These are phyloP conservation scores for Akanthomyces dipterigenus DNA, from an alignment of 2,329 filamentous ascomycete species.

Conservation along the genomic window DNA sequence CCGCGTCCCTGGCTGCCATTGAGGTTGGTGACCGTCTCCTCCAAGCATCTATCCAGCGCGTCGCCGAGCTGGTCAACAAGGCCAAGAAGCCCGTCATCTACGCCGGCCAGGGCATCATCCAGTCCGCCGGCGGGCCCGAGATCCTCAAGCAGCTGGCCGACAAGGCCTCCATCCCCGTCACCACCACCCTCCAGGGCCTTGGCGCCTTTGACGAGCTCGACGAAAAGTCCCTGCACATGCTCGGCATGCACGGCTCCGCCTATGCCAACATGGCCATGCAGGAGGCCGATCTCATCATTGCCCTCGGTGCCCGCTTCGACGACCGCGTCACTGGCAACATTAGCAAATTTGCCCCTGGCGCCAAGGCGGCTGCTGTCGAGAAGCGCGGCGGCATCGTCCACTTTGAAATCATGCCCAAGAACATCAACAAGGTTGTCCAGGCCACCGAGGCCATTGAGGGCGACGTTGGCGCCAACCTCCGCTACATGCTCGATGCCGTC, in stretches of 20 bases:
- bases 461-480: slow-evolving; percentile 76
- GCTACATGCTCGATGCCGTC: slow-evolving; percentile 65
- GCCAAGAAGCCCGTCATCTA: slow-evolving; percentile 95
- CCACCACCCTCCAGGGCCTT: slow-evolving; percentile 89
- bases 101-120: slow-evolving; percentile 83
- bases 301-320: slow-evolving; percentile 88
- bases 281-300: slow-evolving; percentile 91
- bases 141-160: slow-evolving; percentile 82
- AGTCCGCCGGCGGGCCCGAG: slow-evolving; percentile 68
- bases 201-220: slow-evolving; percentile 91
- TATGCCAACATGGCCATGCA: slow-evolving; percentile 99
- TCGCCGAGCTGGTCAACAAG: slow-evolving; percentile 75
- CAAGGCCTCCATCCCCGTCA: slow-evolving; percentile 87
- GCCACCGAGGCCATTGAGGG: slow-evolving; percentile 93
- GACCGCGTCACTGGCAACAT: slow-evolving; percentile 85
- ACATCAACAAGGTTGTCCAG: slow-evolving; percentile 99
- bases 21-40: slow-evolving; percentile 68
- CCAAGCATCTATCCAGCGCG: slow-evolving; percentile 63
- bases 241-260: slow-evolving; percentile 95
- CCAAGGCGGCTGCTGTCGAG: slow-evolving; percentile 77
- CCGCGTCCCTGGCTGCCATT: slow-evolving; percentile 74
- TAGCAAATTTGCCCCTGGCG: slow-evolving; percentile 80
- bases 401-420: slow-evolving; percentile 98
- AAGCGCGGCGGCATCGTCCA: slow-evolving; percentile 90
- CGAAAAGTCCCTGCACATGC: slow-evolving; percentile 92